Conservation (phyloP, 805 yeast species). For the Sporopachydermia quercuum region DNA sequence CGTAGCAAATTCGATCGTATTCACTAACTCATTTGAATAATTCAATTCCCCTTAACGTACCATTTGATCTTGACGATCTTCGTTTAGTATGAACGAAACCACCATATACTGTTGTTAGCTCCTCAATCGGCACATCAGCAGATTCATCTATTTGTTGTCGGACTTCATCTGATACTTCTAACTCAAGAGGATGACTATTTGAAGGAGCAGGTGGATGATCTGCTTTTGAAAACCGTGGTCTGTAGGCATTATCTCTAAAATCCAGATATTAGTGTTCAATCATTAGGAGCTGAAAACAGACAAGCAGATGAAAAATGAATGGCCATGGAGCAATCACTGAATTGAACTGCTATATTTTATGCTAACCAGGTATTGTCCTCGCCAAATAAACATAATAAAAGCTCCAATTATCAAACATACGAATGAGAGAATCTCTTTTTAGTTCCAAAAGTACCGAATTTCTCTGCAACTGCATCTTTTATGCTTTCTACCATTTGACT, state of each 20-base stretch:
- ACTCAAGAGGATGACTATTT: neutral
- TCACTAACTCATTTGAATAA: constrained; percentile 14
- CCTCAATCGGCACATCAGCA: neutral
- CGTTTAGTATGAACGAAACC: neutral
- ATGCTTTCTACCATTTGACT: neutral
- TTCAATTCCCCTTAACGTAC: too few species aligned
- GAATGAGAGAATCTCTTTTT: neutral
- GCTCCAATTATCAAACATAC: too few species aligned
- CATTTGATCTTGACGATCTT: neutral
- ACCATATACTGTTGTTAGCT: neutral
- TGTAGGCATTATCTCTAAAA: too few species aligned
- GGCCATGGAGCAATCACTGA: too few species aligned
- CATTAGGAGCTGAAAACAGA: too few species aligned
- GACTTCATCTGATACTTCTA: neutral
- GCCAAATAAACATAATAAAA: too few species aligned
- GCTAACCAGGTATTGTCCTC: too few species aligned
- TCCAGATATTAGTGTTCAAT: too few species aligned
- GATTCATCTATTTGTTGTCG: neutral
- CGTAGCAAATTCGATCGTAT: constrained; percentile 14
- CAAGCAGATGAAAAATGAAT: too few species aligned
- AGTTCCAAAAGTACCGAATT: neutral
- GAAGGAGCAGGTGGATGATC: neutral
- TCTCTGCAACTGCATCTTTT: neutral
- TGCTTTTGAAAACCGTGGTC: neutral
- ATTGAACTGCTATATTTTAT: too few species aligned